A percentile compares a stretch with the other conserved stretches of the same genome.
These are phyloP conservation scores for Botryotinia convoluta DNA, from an alignment of 2,329 filamentous ascomycete species.

Conservation along the genomic window DNA sequence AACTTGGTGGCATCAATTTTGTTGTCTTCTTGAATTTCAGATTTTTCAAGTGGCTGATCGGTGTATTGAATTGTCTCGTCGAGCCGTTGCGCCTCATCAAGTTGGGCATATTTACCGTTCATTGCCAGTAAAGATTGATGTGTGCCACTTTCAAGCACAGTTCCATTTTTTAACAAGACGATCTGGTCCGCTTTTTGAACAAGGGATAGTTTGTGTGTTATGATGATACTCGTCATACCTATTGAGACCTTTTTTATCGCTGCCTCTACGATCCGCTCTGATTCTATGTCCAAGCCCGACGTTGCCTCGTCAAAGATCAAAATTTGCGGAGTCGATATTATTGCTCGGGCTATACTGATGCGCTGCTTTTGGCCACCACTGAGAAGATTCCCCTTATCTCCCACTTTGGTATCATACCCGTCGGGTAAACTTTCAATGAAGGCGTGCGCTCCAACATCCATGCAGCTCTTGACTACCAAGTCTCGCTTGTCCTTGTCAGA, in stretches of 20 bases:
- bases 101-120: constrained; percentile 65
- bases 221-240: constrained; percentile 87
- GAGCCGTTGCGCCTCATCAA: constrained; percentile 62
- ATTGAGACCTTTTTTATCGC: constrained; percentile 79
- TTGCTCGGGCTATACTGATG: constrained; percentile 83
- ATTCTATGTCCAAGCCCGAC: constrained; percentile 85
- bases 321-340: constrained; percentile 85
- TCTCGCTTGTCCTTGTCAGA: constrained; percentile 38
- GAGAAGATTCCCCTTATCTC: constrained; percentile 82
- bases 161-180: constrained; percentile 78
- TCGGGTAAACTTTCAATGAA: constrained; percentile 79
- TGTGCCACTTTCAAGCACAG: constrained; percentile 83
- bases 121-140: constrained; percentile 72
- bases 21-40: not conserved
- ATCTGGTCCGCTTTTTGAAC: constrained; percentile 92
- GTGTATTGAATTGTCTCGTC: constrained; percentile 33
- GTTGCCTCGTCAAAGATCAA: constrained; percentile 91
- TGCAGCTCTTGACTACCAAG: constrained; percentile 74
- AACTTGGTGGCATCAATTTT: not conserved
- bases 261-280: constrained; percentile 86
- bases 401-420: constrained; percentile 85
- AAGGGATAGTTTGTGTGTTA: constrained; percentile 88
- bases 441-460: constrained; percentile 86
- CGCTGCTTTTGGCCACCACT: constrained; percentile 94
- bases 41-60: not conserved